Evolutionary conservation across 257 asterid species (phyloP).

Genomic region (Mitragyna speciosa): DNA sequence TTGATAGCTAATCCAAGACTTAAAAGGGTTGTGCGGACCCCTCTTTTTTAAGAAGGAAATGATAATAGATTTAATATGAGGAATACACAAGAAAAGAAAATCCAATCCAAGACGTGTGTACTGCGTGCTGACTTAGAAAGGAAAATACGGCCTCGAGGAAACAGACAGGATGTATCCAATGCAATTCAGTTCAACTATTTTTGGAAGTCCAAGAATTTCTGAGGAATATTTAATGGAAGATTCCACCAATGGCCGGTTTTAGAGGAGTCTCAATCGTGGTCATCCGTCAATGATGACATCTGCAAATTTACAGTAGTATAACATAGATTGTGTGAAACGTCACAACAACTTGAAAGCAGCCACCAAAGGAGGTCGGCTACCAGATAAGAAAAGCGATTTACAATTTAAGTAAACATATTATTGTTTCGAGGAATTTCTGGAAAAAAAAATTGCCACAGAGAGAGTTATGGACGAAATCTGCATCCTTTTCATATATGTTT

Average conservation of each 20-base stretch:
- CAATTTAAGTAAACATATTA: too few species aligned
- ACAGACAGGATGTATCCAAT: not conserved
- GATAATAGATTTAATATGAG: not conserved
- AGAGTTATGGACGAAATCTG: too few species aligned
- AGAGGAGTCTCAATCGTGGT: not conserved
- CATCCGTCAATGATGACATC: too few species aligned
- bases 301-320: too few species aligned
- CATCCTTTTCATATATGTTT: too few species aligned
- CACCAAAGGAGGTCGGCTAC: not conserved
- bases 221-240: constrained; percentile 2
- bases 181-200: not conserved
- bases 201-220: not conserved
- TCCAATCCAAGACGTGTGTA: too few species aligned
- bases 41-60: not conserved
- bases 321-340: not conserved
- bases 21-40: not conserved
- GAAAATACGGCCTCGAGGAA: not conserved
- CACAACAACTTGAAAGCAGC: not conserved
- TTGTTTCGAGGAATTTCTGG: too few species aligned
- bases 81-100: not conserved
- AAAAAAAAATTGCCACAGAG: not conserved
- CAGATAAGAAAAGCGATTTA: not conserved
- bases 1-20: not conserved
- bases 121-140: not conserved
- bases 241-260: not conserved